Conservation (phyloP, 495 filamentous ascomycete genomes). For the Penicillium robsamsonii region DNA sequence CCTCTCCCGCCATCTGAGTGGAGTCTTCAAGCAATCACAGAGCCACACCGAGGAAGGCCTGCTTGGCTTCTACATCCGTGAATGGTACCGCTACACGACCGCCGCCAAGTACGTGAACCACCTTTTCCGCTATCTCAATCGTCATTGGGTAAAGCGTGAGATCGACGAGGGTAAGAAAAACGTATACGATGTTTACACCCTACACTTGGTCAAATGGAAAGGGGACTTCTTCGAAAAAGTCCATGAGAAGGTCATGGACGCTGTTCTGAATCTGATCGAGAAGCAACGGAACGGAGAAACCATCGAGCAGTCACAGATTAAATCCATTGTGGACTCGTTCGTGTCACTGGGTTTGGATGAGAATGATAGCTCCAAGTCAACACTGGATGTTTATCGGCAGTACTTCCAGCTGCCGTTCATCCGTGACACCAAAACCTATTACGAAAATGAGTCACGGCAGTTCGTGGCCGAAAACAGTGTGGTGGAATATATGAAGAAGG, state of each 20-base stretch:
- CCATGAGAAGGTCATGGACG: slow-evolving; percentile 86
- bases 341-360: slow-evolving; percentile 95
- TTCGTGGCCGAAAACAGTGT: slow-evolving; percentile 97
- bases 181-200: slow-evolving; percentile 95
- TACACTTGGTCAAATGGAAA: slow-evolving; percentile 94
- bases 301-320: slow-evolving; percentile 94
- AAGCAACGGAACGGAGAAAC: slow-evolving; percentile 98
- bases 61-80: slow-evolving; percentile 89
- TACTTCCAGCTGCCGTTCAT: slow-evolving; percentile 94
- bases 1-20: slow-evolving; percentile 68
- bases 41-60: slow-evolving; percentile 85
- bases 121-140: slow-evolving; percentile 93
- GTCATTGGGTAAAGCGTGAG: slow-evolving; percentile 98
- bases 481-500: slow-evolving; percentile 99
- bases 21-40: slow-evolving; percentile 64
- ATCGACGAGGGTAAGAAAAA: slow-evolving; percentile 99
- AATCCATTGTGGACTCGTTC: slow-evolving; percentile 95
- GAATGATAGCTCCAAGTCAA: slow-evolving; percentile 87
- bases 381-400: slow-evolving; percentile 86
- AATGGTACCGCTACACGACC: slow-evolving; percentile 94
- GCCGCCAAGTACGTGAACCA: slow-evolving; percentile 97
- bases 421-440: slow-evolving; percentile 77
- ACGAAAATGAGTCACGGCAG: slow-evolving; percentile 85
- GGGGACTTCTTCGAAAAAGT: slow-evolving; percentile 83
- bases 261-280: slow-evolving; percentile 92